Evolutionary conservation across 2,329 filamentous ascomycete genomes (phyloP).

Genomic region (Botrytis galanthina): DNA sequence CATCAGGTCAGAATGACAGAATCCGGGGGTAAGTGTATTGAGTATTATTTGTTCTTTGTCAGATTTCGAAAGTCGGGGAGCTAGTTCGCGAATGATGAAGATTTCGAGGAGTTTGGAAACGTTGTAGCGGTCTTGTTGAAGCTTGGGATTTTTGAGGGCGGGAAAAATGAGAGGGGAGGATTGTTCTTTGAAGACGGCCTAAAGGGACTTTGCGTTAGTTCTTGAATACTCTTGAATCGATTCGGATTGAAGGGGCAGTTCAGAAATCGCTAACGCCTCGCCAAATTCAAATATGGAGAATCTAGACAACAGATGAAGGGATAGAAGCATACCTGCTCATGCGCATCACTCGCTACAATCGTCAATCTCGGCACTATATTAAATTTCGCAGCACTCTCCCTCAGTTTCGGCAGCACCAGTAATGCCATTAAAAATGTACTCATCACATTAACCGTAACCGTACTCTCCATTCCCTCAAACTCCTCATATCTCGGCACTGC

Average conservation of each 20-base stretch:
- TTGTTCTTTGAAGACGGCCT: conserved; percentile 36
- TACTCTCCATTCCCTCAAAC: conserved; percentile 32
- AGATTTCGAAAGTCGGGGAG: conserved; percentile 30
- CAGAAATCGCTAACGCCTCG: too few relatives aligned
- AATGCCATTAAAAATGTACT: conserved; percentile 38
- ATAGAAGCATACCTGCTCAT: conserved; percentile 28
- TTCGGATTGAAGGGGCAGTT: not conserved
- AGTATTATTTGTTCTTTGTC: conserved; percentile 36
- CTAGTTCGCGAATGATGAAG: conserved; percentile 37
- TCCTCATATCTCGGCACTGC: conserved; percentile 26
- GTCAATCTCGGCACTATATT: conserved; percentile 29
- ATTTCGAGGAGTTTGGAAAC: conserved; percentile 41
- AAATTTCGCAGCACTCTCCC: conserved; percentile 27
- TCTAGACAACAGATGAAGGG: not conserved
- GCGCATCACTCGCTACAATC: conserved; percentile 34
- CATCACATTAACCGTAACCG: conserved; percentile 38
- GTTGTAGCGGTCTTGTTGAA: conserved; percentile 38
- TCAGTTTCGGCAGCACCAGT: conserved; percentile 35
- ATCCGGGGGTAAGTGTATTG: conserved; percentile 39
- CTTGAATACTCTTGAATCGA: too few relatives aligned
- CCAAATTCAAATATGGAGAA: not conserved
- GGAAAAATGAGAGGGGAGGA: conserved; percentile 26
- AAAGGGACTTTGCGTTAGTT: not conserved
- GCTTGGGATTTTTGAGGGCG: conserved; percentile 26
- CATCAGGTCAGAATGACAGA: conserved; percentile 39